Base-by-base conservation (phyloP, 345 rosid species). In the Ricinus communis region DNA sequence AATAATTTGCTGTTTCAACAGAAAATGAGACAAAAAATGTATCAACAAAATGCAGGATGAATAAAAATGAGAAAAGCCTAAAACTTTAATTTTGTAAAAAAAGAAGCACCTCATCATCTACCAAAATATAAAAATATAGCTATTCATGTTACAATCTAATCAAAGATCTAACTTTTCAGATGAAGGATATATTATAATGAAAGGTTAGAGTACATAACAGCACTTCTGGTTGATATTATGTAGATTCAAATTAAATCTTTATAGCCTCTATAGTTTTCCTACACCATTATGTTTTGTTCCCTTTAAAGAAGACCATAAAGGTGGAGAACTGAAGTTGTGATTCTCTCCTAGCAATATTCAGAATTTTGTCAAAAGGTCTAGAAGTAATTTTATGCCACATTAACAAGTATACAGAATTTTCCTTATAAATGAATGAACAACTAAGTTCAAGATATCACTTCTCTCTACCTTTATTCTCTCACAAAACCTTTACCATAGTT, bases 1-100 rank as follows among this genome's bases (percentile, higher is more conserved):
- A 73, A 95, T 67, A 74, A 95, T 89, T 95, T 86, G 98, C 99
- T 95, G 94, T 80, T 76, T 36, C 58, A 62, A 73, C 68, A 81
- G 65, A 74, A 79, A 36, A 50, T 31, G 36, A 33, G 27, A 15
- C 24, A 1, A 53, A 24, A 21, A 31, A 45, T 31, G 52, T 16
- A 2, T 46, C 51, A 61, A 36, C 53, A 45, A 22, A 8, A 33
- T 59, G 54, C 40, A 64, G 40, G 15, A 41, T 24, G 21, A 63
- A 19, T 8, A 25, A 15, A 43, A 25, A 43, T 40, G 49, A 8
- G 10, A 43, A n/a, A 66, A 51, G 57, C 43, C 27, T 46, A 12
- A 47, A 36, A 14, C 45, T 28, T 6, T 52, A 47, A 28, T 24
- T 45, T 33, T 24, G n/a, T 11, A 38, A 1, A 27, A 40, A 41